Percentiles rank a stretch among this genome's conserved stretches.
phyloP scores from a whole-genome alignment of 306 rosid species.

The Albizia julibrissin region DNA sequence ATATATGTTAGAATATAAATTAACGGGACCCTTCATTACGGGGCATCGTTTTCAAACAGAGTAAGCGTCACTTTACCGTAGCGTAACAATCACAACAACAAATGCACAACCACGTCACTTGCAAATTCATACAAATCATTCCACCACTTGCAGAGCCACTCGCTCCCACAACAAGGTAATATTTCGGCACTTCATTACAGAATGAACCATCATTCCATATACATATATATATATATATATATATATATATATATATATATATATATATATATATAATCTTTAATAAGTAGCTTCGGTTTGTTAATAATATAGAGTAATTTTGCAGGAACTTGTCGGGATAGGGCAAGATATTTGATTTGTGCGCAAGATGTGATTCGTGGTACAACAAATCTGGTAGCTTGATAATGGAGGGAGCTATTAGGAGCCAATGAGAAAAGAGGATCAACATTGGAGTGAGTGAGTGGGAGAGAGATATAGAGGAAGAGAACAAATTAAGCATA shows the following conservation, averaged over 20 bases:
- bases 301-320: not conserved
- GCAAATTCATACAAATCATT: not conserved
- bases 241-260: not conserved
- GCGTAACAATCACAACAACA: slow-evolving; percentile 1
- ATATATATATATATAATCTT: not conserved
- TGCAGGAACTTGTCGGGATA: not conserved
- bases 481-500: not conserved
- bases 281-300: not conserved
- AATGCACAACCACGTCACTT: not conserved
- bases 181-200: not conserved
- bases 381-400: not conserved
- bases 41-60: not conserved
- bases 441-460: not conserved
- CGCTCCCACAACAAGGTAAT: not conserved
- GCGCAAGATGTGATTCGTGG: not conserved
- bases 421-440: not conserved
- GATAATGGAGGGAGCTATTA: not conserved
- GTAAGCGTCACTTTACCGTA: not conserved
- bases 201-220: not conserved
- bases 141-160: slow-evolving; percentile 6
- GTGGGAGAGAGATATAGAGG: not conserved
- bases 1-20: not conserved
- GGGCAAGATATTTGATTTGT: not conserved
- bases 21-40: not conserved
- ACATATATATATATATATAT: too few relatives aligned